These are phyloP conservation scores for Alternaria ethzedia DNA, from an alignment of 2,329 filamentous ascomycete species.

Conservation along the genomic window DNA sequence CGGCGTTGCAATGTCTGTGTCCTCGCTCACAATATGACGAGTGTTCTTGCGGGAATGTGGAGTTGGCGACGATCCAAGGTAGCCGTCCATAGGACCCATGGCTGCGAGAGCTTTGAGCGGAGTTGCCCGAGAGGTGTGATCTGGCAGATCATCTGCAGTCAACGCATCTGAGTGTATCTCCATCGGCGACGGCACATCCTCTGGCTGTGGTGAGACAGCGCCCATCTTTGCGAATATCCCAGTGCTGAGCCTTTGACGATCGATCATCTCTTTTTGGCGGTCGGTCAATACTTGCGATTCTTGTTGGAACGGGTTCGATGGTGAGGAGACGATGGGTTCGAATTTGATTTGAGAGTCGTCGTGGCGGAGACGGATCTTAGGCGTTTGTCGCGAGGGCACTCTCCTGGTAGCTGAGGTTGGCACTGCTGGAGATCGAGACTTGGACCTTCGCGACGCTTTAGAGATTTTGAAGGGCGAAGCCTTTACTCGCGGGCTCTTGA, in stretches of 20 bases:
- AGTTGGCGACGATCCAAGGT: conserved; percentile 46
- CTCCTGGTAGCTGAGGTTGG: conserved; percentile 27
- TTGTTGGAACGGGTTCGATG: conserved; percentile 51
- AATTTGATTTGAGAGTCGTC: conserved; percentile 85
- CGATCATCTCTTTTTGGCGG: conserved; percentile 76
- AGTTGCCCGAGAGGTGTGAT: conserved; percentile 29
- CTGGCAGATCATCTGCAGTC: conserved; percentile 32
- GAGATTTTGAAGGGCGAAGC: conserved; percentile 37
- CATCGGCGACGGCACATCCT: conserved; percentile 29
- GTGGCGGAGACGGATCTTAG: conserved; percentile 68
- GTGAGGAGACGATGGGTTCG: conserved; percentile 69
- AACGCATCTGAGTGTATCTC: conserved; percentile 39
- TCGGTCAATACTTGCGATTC: conserved; percentile 81
- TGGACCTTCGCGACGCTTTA: conserved; percentile 30
- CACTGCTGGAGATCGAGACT: conserved; percentile 35
- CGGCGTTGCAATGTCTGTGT: conserved; percentile 36
- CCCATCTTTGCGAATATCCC: conserved; percentile 71
- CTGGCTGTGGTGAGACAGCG: conserved; percentile 24
- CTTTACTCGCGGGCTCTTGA: conserved; percentile 31
- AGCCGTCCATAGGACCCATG: conserved; percentile 44
- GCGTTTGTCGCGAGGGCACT: conserved; percentile 37
- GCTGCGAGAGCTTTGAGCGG: conserved; percentile 33
- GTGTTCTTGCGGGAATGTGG: conserved; percentile 38
- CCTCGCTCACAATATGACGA: conserved; percentile 34
- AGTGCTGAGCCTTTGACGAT: conserved; percentile 70